A percentile compares a stretch with the other conserved stretches of the same genome.
These are phyloP conservation scores for Starmerella scarabaei DNA, from an alignment of 805 yeast species.

Conservation along the genomic window DNA sequence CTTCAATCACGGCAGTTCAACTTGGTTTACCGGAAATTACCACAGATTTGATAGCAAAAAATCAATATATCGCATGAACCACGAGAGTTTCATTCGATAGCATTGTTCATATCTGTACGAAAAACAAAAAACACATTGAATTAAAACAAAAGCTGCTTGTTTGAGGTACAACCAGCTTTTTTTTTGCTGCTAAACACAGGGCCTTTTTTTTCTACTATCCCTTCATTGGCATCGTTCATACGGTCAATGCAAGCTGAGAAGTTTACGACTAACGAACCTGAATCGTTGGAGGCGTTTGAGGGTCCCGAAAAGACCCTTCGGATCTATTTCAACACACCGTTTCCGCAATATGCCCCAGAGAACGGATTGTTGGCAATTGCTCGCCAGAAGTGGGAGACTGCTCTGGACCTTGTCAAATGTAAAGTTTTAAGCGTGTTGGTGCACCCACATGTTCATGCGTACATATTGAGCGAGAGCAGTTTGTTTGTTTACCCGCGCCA, in stretches of 20 bases:
- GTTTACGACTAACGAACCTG: constrained; percentile 69
- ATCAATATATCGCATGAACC: constrained; percentile 1
- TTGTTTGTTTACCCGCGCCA: constrained; percentile 80
- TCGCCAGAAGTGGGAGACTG: constrained; percentile 50
- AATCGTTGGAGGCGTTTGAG: constrained; percentile 86
- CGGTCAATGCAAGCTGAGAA: constrained; percentile 19
- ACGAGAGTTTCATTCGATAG: constrained; percentile 3
- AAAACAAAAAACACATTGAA: neutral
- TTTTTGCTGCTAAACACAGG: constrained; percentile 3
- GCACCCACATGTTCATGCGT: constrained; percentile 56
- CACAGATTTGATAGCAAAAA: neutral
- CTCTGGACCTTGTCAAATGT: constrained; percentile 75
- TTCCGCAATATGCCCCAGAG: no score
- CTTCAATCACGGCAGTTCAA: no score
- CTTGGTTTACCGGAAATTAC: neutral
- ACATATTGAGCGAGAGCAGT: constrained; percentile 76
- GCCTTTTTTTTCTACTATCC: constrained; percentile 7
- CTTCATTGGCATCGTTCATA: neutral
- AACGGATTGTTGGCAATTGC: constrained; percentile 48
- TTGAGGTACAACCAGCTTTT: constrained; percentile 10
- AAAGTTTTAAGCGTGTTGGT: constrained; percentile 72
- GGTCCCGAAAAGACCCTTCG: constrained; percentile 94
- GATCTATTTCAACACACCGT: constrained; percentile 60
- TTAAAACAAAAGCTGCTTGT: constrained; percentile 8
- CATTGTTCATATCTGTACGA: neutral